Conservation (phyloP, 495 filamentous ascomycete species). For the Trichoderma erinaceum region DNA sequence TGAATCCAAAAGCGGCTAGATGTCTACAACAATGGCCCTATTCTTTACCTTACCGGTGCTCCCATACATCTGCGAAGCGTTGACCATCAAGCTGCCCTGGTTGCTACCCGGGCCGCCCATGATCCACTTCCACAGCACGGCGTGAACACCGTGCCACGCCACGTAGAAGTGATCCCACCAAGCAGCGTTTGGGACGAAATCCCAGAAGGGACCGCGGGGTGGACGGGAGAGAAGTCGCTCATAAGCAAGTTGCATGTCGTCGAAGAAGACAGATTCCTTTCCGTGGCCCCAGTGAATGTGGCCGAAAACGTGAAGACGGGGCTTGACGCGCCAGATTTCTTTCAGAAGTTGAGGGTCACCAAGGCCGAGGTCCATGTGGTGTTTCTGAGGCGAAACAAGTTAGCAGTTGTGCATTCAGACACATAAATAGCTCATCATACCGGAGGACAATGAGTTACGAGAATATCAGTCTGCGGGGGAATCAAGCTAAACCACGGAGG, state of each 20-base stretch:
- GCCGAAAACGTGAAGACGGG: constrained; percentile 79
- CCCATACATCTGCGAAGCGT: constrained; percentile 67
- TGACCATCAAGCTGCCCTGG: constrained; percentile 61
- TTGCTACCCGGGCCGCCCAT: constrained; percentile 53
- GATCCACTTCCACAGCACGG: constrained; percentile 68
- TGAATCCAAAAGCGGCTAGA: constrained; percentile 18
- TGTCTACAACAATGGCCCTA: constrained; percentile 29
- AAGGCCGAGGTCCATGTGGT: constrained; percentile 70
- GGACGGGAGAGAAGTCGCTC: constrained; percentile 55
- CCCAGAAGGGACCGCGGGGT: constrained; percentile 43
- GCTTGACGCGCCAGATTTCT: constrained; percentile 74
- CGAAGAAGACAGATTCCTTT: constrained; percentile 66
- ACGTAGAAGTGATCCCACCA: constrained; percentile 62
- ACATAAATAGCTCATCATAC: constrained; percentile 22
- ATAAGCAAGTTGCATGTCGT: constrained; percentile 66
- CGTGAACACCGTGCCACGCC: constrained; percentile 54
- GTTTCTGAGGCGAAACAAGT: constrained; percentile 40
- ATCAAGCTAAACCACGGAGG: constrained; percentile 49
- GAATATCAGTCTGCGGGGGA: constrained; percentile 68
- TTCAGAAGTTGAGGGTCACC: constrained; percentile 71
- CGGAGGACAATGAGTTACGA: constrained; percentile 72
- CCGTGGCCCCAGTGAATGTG: constrained; percentile 74
- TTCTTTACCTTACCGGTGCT: constrained; percentile 61
- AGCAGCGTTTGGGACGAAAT: constrained; percentile 38
- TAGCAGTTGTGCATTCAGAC: not conserved